Evolutionary conservation across 2,329 filamentous ascomycete species (phyloP).

Genomic region (Juglanconis juglandina): DNA sequence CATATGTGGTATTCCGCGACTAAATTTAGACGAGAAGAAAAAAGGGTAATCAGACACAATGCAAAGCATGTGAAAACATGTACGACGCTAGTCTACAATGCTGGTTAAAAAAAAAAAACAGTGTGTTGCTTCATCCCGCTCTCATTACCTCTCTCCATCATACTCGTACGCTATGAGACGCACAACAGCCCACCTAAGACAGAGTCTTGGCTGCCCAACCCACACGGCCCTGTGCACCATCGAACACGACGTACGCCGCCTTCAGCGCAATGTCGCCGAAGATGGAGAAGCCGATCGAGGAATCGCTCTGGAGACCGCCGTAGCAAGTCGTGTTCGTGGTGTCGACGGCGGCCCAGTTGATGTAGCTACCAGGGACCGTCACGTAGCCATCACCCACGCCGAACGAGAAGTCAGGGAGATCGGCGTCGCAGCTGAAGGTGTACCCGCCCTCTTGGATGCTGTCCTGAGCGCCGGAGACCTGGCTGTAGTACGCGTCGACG

Average conservation of each 20-base stretch:
- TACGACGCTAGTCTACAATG: neutral
- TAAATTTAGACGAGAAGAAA: neutral
- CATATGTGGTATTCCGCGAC: neutral
- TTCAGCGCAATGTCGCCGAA: constrained; percentile 30
- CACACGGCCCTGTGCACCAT: constrained; percentile 32
- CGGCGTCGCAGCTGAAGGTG: constrained; percentile 42
- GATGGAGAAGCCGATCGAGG: constrained; percentile 25
- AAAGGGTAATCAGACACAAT: neutral
- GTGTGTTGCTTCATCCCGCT: neutral
- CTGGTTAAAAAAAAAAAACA: neutral
- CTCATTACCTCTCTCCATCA: neutral
- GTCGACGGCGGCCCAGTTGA: constrained; percentile 30
- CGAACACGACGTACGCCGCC: constrained; percentile 29
- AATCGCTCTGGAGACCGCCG: constrained; percentile 31
- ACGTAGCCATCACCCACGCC: constrained; percentile 38
- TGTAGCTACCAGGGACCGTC: constrained; percentile 39
- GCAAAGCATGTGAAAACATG: neutral
- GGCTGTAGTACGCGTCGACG: constrained; percentile 41
- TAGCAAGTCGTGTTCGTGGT: constrained; percentile 26
- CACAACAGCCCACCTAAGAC: neutral
- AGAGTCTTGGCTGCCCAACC: constrained; percentile 36
- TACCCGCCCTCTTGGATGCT: constrained; percentile 33
- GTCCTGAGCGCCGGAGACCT: constrained; percentile 36
- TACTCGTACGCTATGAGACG: neutral
- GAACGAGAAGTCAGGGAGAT: constrained; percentile 41